Evolutionary conservation across 2,329 filamentous ascomycete genomes (phyloP).

Genomic region (Hypoxylon sp.): DNA sequence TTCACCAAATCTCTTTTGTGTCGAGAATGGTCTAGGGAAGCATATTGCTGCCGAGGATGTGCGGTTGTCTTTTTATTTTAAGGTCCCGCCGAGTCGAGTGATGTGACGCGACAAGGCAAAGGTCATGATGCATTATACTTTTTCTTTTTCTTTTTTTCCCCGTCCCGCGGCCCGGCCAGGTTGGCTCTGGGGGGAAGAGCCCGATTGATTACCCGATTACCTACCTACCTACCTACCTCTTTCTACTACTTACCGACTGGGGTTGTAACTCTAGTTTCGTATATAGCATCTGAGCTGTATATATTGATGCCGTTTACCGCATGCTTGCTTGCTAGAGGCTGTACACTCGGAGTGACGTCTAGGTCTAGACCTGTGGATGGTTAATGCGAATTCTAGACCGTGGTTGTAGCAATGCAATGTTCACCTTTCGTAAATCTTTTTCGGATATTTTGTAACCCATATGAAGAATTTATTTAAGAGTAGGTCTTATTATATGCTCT

Average conservation of each 20-base stretch:
- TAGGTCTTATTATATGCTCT: background rate
- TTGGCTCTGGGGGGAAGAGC: conserved; percentile 4
- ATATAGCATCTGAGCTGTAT: conserved; percentile 45
- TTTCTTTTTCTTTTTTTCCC: background rate
- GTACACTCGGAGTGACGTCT: background rate
- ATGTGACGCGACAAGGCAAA: conserved; percentile 1
- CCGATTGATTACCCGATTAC: conserved; percentile 13
- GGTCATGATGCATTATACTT: conserved; percentile 11
- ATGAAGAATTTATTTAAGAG: background rate
- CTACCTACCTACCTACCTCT: too few species aligned
- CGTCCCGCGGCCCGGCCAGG: conserved; percentile 1
- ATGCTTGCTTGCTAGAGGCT: background rate
- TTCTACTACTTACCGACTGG: conserved; percentile 8
- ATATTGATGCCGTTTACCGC: conserved; percentile 27
- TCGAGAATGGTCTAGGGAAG: conserved; percentile 33
- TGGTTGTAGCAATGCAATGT: background rate
- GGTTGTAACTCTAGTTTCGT: conserved; percentile 41
- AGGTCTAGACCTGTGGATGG: background rate
- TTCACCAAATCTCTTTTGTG: conserved; percentile 31
- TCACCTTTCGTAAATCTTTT: background rate
- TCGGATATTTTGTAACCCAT: background rate
- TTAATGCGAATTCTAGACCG: background rate
- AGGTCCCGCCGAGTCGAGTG: conserved; percentile 2
- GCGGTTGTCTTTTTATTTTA: background rate
- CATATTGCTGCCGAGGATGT: conserved; percentile 29